phyloP scores from a whole-genome alignment of 2,329 filamentous ascomycete genomes.

The Trichoderma brevicompactum region DNA sequence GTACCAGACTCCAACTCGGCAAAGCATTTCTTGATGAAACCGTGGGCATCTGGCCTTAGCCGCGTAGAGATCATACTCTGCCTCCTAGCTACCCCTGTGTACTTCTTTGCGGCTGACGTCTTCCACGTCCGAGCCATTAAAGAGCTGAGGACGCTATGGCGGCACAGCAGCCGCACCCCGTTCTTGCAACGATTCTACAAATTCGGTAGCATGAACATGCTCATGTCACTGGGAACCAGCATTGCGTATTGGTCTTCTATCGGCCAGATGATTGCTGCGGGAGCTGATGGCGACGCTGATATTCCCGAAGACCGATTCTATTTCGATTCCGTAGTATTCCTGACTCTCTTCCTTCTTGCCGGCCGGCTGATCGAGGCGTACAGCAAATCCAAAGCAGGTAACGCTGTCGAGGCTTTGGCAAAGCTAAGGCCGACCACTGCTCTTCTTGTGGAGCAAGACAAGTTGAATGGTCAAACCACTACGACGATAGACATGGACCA shows the following conservation, averaged over 20 bases:
- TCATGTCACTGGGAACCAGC: constrained; percentile 85
- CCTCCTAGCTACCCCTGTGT: constrained; percentile 81
- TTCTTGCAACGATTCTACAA: constrained; percentile 78
- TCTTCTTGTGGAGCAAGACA: constrained; percentile 62
- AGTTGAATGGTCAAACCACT: constrained; percentile 41
- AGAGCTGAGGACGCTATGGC: constrained; percentile 79
- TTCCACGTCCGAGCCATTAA: constrained; percentile 82
- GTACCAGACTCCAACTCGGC: constrained; percentile 61
- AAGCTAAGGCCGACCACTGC: constrained; percentile 79
- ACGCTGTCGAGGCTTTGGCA: constrained; percentile 79
- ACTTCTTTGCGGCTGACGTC: constrained; percentile 82
- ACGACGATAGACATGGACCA: constrained; percentile 64
- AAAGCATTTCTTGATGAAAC: constrained; percentile 69
- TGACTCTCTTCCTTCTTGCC: constrained; percentile 82
- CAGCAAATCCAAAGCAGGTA: constrained; percentile 87
- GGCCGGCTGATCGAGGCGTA: constrained; percentile 82
- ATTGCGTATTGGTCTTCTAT: constrained; percentile 87
- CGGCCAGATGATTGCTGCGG: constrained; percentile 70
- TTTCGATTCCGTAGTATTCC: constrained; percentile 90
- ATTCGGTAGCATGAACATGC: constrained; percentile 97
- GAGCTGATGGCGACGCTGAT: constrained; percentile 50
- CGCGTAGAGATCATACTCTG: constrained; percentile 80
- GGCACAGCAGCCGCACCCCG: constrained; percentile 72
- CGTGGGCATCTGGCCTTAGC: constrained; percentile 73
- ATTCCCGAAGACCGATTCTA: constrained; percentile 64